Percentiles rank a stretch among this genome's conserved stretches.
phyloP scores from a whole-genome alignment of 2,329 filamentous ascomycete species.

The Neurospora crassa region DNA sequence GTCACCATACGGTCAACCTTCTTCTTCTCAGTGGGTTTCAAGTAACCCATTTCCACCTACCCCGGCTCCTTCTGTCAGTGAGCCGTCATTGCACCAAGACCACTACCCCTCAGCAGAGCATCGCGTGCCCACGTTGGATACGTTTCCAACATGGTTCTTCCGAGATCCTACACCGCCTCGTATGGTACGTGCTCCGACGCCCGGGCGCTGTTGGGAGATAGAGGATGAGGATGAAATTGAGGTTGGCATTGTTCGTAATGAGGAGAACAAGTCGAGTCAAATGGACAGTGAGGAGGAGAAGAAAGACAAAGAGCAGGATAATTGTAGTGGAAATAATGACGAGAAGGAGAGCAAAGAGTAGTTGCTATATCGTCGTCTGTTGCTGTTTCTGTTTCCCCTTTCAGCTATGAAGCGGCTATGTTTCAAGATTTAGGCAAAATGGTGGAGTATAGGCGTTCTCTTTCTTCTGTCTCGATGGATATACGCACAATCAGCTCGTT shows the following conservation, averaged over 20 bases:
- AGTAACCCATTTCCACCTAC: neutral
- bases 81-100: neutral
- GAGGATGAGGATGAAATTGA: neutral
- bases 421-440: too few relatives aligned
- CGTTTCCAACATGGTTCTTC: neutral
- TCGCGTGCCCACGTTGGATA: neutral
- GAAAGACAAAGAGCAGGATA: too few relatives aligned
- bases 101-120: too few relatives aligned
- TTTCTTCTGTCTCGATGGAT: too few relatives aligned
- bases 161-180: neutral
- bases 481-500: too few relatives aligned
- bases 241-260: neutral
- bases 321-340: too few relatives aligned
- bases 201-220: neutral
- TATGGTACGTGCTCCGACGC: neutral
- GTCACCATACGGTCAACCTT: neutral
- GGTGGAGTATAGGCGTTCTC: too few relatives aligned
- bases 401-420: too few relatives aligned
- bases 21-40: neutral
- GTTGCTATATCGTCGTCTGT: too few relatives aligned
- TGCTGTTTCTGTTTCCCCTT: too few relatives aligned
- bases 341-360: too few relatives aligned
- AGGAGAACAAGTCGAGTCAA: neutral
- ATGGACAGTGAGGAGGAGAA: neutral
- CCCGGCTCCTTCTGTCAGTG: neutral